Evolutionary conservation across 1,139 yeast genomes (phyloP).

Genomic region (Yamadazyma atmosphaerica): DNA sequence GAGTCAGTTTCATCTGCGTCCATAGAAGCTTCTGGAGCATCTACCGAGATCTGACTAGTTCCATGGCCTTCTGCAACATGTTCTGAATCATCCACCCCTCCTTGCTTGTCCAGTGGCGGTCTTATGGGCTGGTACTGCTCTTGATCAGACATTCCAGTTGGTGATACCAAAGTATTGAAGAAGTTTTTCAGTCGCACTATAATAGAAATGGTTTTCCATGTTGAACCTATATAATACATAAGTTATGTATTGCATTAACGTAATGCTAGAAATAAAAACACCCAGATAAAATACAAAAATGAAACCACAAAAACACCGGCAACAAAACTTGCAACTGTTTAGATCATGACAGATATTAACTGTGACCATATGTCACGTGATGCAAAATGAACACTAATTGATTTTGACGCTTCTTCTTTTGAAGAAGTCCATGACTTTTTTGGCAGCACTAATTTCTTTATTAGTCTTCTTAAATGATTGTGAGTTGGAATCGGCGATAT

Average conservation of each 20-base stretch:
- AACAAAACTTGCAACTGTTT: background rate
- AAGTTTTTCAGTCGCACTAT: background rate
- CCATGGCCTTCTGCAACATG: no score
- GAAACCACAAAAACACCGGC: no score
- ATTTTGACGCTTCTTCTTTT: constrained; percentile 67
- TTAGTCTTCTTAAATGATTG: constrained; percentile 11
- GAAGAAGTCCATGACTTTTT: constrained; percentile 78
- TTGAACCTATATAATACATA: no score
- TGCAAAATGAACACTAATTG: no score
- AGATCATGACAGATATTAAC: background rate
- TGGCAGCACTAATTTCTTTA: constrained; percentile 68
- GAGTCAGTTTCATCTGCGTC: background rate
- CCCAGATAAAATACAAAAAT: background rate
- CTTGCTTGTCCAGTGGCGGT: background rate
- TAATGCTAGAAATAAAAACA: background rate
- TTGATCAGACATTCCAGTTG: background rate
- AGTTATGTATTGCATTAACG: no score
- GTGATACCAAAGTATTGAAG: no score
- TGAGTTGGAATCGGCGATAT: constrained; percentile 2
- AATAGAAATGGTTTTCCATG: no score
- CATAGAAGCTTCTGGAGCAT: background rate
- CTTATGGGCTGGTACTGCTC: background rate
- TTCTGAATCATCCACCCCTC: background rate
- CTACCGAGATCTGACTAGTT: no score
- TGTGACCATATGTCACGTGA: no score